These are phyloP conservation scores for Xylaria sp. DNA, from an alignment of 2,329 filamentous ascomycete genomes.

Conservation along the genomic window DNA sequence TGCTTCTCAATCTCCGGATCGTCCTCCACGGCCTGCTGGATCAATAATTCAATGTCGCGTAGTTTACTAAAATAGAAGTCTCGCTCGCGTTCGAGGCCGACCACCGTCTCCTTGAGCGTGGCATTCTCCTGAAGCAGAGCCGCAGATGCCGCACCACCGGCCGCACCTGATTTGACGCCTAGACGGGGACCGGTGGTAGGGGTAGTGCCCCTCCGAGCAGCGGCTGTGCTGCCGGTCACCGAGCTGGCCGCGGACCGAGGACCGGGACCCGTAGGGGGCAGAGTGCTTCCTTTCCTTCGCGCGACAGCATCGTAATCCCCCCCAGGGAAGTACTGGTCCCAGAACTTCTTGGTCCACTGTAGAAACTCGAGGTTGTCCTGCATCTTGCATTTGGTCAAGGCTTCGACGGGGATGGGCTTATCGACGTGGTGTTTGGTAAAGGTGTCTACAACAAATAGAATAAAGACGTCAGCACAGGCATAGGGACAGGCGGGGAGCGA, in stretches of 20 bases:
- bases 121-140: conserved; percentile 86
- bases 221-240: conserved; percentile 59
- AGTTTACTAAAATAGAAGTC: conserved; percentile 99
- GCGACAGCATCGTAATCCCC: conserved; percentile 94
- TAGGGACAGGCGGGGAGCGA: neutral
- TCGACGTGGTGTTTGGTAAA: conserved; percentile 91
- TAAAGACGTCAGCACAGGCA: conserved; percentile 8
- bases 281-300: conserved; percentile 80
- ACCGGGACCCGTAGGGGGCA: conserved; percentile 60
- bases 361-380: conserved; percentile 99
- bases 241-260: conserved; percentile 50
- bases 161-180: conserved; percentile 39
- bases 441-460: conserved; percentile 63
- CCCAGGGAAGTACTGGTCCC: conserved; percentile 98
- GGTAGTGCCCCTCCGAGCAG: conserved; percentile 67
- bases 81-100: conserved; percentile 91
- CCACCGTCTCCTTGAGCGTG: conserved; percentile 93
- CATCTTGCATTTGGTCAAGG: conserved; percentile 98
- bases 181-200: conserved; percentile 66
- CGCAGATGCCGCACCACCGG: conserved; percentile 67
- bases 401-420: conserved; percentile 87
- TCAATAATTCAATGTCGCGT: conserved; percentile 91
- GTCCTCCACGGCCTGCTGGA: conserved; percentile 92
- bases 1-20: conserved; percentile 95
- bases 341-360: conserved; percentile 96